Evolutionary conservation across 139 green algal genomes (phyloP), one percentile per base, ranked within the genome.

Genomic region (Closterium sp.): DNA sequence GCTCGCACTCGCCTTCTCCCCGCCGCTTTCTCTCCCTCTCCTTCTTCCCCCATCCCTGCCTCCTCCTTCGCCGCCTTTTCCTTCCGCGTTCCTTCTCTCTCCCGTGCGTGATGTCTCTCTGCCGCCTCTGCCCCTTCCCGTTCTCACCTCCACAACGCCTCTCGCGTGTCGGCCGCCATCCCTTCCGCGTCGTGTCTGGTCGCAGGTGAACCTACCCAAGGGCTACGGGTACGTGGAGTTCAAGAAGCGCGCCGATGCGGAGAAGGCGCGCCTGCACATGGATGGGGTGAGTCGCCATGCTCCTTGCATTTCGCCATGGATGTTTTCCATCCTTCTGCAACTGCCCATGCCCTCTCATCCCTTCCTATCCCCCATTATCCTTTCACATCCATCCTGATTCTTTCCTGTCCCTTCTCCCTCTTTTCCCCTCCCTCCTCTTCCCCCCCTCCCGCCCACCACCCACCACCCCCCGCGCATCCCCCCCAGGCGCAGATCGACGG

Each of bases 191-290:
- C 62, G 62, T 79, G 1, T 79, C 17, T 79, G 62, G 62, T 24
- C 70, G 42, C 92, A 94, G 92, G 92, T 94, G 22, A 95, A 95
- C 32, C 88, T 95, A 62, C 90, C 92, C 29, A 95, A 95, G 86
- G 92, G 92, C 21, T 95, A 92, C 90, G 92, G 90, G 5, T 95
- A 95, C 45, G 90, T 95, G 24, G 92, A 94, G 85, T 95, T 93
- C 38, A 92, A 91, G 87, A 89, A 24, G n/a, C 45, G 92, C 22
- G 45, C 32, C 19, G 92, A 95, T 13, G 92, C 92, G 27, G 92
- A 95, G 88, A 94, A 95, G 73, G 92, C 92, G 85, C 85, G 85
- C n/a, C 32, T 89, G 90, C 85, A 94, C 70, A 95, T 95, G 92
- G 90, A 95, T 50, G 92, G 92, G 90, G 92, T 94, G 84, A 93